Evolutionary conservation across 352 stramenopile species (phyloP), one percentile per base, ranked within the genome.

Genomic region (Phytophthora multivora): DNA sequence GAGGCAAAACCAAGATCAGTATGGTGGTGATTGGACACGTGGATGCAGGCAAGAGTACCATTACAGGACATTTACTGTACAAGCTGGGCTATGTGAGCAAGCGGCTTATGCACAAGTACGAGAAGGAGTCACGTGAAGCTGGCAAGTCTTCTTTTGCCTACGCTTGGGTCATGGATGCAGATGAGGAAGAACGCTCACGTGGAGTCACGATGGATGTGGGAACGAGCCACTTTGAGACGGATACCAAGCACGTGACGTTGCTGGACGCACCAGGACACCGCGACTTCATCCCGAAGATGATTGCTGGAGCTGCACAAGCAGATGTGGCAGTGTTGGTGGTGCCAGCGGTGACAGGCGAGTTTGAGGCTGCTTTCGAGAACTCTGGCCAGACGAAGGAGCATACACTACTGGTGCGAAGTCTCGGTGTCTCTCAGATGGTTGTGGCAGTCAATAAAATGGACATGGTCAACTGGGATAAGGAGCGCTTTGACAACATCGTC

Each of bases 381-480:
- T 94, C 77, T n/a, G 97, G 97, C 4, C 97, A 99, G 73, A 99
- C 97, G n/a, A 98, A 98, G 64, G 97, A 99, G 73, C 97, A 99
- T 65, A 96, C 97, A 18, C 63, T 98, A 40, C 83, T 99, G 25
- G 92, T 98, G 33, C 79, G 90, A 28, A 97, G 93, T 51, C 80
- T 96, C 5, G 97, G 97, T 15, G 94, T 99, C 26, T 92, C 88
- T 8, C 95, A 98, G 66, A 77, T 99, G 47, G 82, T 99, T 35
- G 93, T 99, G 12, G 96, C 94, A 0, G 79, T 99, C 36, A 99
- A 99, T 77, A 99, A 99, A 77, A 97, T 99, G 81, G 97, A 99
- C 69, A 85, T 92, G 16, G 89, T 77, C 18, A 75, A 77, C 1
- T 97, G 89, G 87, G 75, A 87, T 61, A 63, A 97, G 59, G 73